These are phyloP conservation scores for Myxozyma udenii DNA, from an alignment of 805 yeast species.

Conservation along the genomic window DNA sequence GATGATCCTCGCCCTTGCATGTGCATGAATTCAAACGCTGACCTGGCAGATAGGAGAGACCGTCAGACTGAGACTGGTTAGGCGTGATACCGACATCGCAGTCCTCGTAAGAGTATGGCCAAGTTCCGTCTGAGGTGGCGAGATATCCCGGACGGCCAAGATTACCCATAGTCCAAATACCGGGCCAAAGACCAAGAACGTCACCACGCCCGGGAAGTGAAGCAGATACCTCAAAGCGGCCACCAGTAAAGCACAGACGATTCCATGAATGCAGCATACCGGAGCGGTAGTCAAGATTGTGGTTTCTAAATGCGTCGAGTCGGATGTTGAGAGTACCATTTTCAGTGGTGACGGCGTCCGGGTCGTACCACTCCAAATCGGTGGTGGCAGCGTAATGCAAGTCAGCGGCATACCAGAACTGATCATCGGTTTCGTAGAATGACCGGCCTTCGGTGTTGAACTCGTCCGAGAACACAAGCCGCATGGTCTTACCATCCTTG, in stretches of 20 bases:
- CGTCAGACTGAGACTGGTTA: constrained; percentile 87
- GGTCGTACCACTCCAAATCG: constrained; percentile 93
- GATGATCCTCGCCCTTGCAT: constrained; percentile 81
- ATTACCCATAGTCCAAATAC: constrained; percentile 92
- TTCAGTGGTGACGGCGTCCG: constrained; percentile 77
- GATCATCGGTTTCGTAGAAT: constrained; percentile 87
- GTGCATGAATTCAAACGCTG: constrained; percentile 75
- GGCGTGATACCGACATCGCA: constrained; percentile 96
- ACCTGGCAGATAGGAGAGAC: constrained; percentile 82
- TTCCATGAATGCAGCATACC: constrained; percentile 95
- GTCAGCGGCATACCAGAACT: constrained; percentile 83
- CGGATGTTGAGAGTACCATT: constrained; percentile 67
- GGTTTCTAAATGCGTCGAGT: constrained; percentile 80
- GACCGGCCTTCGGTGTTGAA: constrained; percentile 87
- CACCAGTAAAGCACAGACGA: constrained; percentile 83
- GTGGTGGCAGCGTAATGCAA: constrained; percentile 80
- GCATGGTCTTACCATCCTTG: constrained; percentile 64
- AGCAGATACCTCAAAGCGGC: constrained; percentile 71
- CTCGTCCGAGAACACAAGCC: constrained; percentile 84
- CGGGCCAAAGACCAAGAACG: constrained; percentile 90
- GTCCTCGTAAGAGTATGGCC: constrained; percentile 86
- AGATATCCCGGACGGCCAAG: constrained; percentile 86
- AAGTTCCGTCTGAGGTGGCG: constrained; percentile 85
- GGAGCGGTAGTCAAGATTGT: constrained; percentile 75
- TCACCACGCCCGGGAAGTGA: constrained; percentile 76